These are phyloP conservation scores for Tardiomyces blankii DNA, from an alignment of 1,139 yeast species.

Conservation along the genomic window DNA sequence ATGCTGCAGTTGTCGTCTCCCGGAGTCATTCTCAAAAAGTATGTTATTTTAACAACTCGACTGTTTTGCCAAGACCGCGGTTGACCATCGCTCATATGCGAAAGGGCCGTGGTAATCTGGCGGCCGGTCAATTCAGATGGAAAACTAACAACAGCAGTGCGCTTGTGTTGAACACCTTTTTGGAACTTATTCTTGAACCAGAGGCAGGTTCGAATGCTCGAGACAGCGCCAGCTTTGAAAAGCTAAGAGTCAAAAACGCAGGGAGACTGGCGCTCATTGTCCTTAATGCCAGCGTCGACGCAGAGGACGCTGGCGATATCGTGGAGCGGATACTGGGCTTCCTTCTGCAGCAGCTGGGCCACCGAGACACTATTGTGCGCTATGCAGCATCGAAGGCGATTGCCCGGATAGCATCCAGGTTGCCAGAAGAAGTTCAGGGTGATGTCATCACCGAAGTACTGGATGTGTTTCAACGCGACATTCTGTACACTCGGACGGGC, in stretches of 20 bases:
- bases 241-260: constrained; percentile 21
- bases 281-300: background rate
- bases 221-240: background rate
- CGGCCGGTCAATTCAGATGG: background rate
- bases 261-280: constrained; percentile 26
- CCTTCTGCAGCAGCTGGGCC: constrained; percentile 23
- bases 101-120: background rate
- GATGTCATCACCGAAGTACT: constrained; percentile 28
- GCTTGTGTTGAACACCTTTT: background rate
- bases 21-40: constrained; percentile 6
- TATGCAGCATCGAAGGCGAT: constrained; percentile 37
- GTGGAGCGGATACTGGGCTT: constrained; percentile 34
- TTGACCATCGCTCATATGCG: too few relatives aligned
- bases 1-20: constrained; percentile 5
- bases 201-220: background rate
- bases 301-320: constrained; percentile 11
- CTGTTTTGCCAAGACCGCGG: too few relatives aligned
- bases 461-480: constrained; percentile 18
- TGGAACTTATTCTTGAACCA: background rate
- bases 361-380: constrained; percentile 31
- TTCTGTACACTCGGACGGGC: constrained; percentile 5
- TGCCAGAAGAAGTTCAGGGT: constrained; percentile 21
- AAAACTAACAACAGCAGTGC: background rate
- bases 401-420: constrained; percentile 26
- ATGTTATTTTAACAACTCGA: constrained; percentile 2